These are phyloP conservation scores for Kodamaea ohmeri DNA, from an alignment of 1,139 yeast species.

Conservation along the genomic window DNA sequence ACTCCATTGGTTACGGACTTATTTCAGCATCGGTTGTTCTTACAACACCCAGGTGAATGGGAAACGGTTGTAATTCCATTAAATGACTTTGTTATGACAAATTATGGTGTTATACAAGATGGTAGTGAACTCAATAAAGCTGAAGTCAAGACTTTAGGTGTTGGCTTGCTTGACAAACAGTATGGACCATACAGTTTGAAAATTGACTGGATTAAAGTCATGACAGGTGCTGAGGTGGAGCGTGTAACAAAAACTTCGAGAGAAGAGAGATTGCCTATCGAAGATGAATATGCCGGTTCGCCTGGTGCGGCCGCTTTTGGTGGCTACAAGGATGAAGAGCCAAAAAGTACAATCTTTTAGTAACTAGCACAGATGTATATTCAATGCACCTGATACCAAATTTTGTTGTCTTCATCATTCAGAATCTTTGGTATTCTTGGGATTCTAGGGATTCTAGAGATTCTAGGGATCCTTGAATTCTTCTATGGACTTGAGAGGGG, in stretches of 20 bases:
- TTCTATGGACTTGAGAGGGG: too few species aligned
- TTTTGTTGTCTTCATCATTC: too few species aligned
- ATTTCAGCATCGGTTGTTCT: slow-evolving; percentile 76
- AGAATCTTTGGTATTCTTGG: background rate
- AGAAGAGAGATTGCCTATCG: slow-evolving; percentile 24
- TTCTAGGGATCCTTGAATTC: too few species aligned
- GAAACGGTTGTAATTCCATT: slow-evolving; percentile 78
- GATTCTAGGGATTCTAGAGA: background rate
- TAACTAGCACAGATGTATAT: background rate
- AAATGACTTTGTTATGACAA: slow-evolving; percentile 76
- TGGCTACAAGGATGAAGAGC: slow-evolving; percentile 28
- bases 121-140: slow-evolving; percentile 59
- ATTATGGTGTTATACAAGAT: slow-evolving; percentile 78
- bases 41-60: slow-evolving; percentile 77
- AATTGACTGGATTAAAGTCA: slow-evolving; percentile 71
- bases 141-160: slow-evolving; percentile 70
- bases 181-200: slow-evolving; percentile 74
- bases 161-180: slow-evolving; percentile 76
- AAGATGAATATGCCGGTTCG: slow-evolving; percentile 14
- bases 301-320: slow-evolving; percentile 20
- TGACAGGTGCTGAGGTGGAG: slow-evolving; percentile 54
- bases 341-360: slow-evolving; percentile 33
- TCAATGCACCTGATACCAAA: slow-evolving; percentile 2
- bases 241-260: slow-evolving; percentile 36
- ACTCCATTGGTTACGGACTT: slow-evolving; percentile 76